phyloP scores from a whole-genome alignment of 345 rosid species.

The sweet orange (Citrus sinensis) region DVS_A1.0 CM039169.1:3382001-3382500 shows the following conservation, averaged over 20 bases:
- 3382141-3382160: slow-evolving; percentile 21
- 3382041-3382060: neutral
- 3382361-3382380: no score
- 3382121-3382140: slow-evolving; percentile 14
- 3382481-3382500: no score
- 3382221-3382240: neutral
- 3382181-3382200: slow-evolving; percentile 1
- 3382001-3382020: neutral
- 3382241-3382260: no score
- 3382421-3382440: no score
- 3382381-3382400: no score
- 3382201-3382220: neutral
- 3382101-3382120: neutral
- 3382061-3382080: no score
- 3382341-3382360: no score
- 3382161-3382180: slow-evolving; percentile 19
- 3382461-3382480: no score
- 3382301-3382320: neutral
- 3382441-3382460: no score
- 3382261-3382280: neutral
- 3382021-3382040: neutral
- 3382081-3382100: neutral
- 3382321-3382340: no score
- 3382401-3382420: no score
- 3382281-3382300: neutral